phyloP scores from a whole-genome alignment of 1,139 yeast genomes.

The Yamadazyma diospyri region DNA sequence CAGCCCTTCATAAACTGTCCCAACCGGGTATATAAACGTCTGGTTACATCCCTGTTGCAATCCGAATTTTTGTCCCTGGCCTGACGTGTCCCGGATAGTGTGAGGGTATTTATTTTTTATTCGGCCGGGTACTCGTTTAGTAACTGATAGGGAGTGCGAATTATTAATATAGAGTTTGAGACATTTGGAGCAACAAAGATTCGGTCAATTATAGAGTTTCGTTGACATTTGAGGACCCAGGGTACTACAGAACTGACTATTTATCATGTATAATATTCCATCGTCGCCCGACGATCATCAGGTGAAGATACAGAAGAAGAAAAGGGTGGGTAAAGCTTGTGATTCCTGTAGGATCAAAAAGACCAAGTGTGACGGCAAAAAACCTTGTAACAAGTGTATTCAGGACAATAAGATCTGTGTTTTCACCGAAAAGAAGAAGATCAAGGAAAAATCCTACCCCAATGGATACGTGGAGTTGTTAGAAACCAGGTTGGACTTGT shows the following conservation, averaged over 20 bases:
- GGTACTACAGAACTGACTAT: too few species aligned
- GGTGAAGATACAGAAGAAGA: slow-evolving; percentile 39
- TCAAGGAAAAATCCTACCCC: slow-evolving; percentile 60
- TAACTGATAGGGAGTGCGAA: slow-evolving; percentile 1
- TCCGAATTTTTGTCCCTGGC: too few species aligned
- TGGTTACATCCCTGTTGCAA: too few species aligned
- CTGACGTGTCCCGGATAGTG: too few species aligned
- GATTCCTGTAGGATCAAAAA: slow-evolving; percentile 75
- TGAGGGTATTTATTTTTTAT: too few species aligned
- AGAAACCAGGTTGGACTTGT: slow-evolving; percentile 62
- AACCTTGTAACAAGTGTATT: slow-evolving; percentile 69
- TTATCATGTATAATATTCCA: slow-evolving; percentile 4
- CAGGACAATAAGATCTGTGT: slow-evolving; percentile 73
- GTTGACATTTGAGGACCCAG: too few species aligned
- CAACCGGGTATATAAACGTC: too few species aligned
- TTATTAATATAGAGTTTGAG: too few species aligned
- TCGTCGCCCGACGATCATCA: slow-evolving; percentile 16
- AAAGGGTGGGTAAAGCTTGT: slow-evolving; percentile 78
- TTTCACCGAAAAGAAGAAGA: slow-evolving; percentile 64
- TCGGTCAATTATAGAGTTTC: too few species aligned
- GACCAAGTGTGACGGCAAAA: slow-evolving; percentile 74
- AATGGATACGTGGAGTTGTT: slow-evolving; percentile 66
- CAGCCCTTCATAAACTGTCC: too few species aligned
- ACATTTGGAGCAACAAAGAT: too few species aligned
- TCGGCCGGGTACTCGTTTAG: too few species aligned